phyloP scores from a whole-genome alignment of 371 early-diverging fungal genomes.

The Sporodiniella umbellata region DNA sequence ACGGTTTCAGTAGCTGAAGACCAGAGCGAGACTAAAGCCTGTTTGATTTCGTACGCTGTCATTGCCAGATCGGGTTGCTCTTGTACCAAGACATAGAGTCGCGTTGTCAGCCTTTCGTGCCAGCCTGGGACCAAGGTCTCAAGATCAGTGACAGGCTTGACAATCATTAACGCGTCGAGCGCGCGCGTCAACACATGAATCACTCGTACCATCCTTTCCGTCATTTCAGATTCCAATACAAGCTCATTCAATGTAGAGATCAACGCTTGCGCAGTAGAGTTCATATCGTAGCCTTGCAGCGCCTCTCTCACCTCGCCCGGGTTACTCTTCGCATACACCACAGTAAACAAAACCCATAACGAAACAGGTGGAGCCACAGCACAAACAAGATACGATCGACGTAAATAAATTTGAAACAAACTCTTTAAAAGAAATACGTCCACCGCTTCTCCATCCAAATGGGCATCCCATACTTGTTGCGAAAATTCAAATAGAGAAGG shows the following conservation, averaged over 20 bases:
- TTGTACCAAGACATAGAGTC: no score
- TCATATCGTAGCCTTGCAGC: conserved; percentile 30
- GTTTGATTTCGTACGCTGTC: conserved; percentile 22
- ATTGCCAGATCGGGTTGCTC: not conserved
- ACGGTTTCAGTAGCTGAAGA: conserved; percentile 22
- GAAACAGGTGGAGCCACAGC: conserved; percentile 7
- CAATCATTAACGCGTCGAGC: conserved; percentile 23
- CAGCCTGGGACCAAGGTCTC: conserved; percentile 10
- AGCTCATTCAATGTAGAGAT: conserved; percentile 20
- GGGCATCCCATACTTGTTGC: conserved; percentile 15
- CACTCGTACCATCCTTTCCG: conserved; percentile 2
- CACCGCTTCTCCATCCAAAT: conserved; percentile 3
- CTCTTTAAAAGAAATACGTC: not conserved
- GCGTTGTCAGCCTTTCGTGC: not conserved
- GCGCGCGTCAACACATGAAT: conserved; percentile 12
- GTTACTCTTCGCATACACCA: conserved; percentile 41
- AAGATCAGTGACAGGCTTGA: conserved; percentile 5
- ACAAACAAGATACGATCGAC: conserved; percentile 24
- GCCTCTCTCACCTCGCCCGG: no score
- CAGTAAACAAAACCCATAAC: conserved; percentile 40
- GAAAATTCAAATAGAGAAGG: conserved; percentile 13
- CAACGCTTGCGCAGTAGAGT: conserved; percentile 21
- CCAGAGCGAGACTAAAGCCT: conserved; percentile 22
- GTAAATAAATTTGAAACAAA: no score
- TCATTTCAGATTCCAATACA: conserved; percentile 28